phyloP scores from a whole-genome alignment of 805 yeast genomes.

The Ogataea neopini region DNA sequence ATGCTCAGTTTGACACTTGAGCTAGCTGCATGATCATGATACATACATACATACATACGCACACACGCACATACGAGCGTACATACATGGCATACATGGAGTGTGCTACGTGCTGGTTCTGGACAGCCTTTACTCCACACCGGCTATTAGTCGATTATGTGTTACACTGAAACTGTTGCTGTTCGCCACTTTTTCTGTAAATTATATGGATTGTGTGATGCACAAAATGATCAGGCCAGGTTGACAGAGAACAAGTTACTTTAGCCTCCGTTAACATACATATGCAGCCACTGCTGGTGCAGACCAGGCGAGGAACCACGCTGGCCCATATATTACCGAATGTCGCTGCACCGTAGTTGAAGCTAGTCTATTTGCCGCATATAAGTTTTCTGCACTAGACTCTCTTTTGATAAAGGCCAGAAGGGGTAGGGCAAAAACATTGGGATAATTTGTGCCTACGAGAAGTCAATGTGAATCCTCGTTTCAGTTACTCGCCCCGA shows the following conservation, averaged over 20 bases:
- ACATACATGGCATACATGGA: no score
- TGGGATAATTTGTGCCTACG: not conserved
- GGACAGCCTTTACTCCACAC: not conserved
- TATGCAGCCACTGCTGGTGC: not conserved
- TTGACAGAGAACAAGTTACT: not conserved
- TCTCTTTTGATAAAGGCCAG: not conserved
- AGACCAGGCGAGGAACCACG: conserved; percentile 1
- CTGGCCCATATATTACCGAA: conserved; percentile 1
- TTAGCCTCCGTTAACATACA: not conserved
- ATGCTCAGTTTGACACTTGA: not conserved
- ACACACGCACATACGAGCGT: no score
- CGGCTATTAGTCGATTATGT: not conserved
- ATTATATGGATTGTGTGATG: not conserved
- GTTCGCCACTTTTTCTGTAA: not conserved
- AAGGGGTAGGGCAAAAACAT: not conserved
- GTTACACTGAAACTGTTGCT: not conserved
- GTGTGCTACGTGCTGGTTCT: not conserved
- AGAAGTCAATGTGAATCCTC: not conserved
- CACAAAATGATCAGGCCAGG: not conserved
- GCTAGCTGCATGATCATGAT: not conserved
- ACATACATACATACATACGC: not conserved
- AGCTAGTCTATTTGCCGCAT: conserved; percentile 1
- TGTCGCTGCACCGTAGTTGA: not conserved
- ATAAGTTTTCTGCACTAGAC: not conserved
- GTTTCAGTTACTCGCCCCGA: not conserved